These are phyloP conservation scores for Gastroboletus turbinatus DNA, from an alignment of 1,284 basidiomycete species.

Conservation along the genomic window DNA sequence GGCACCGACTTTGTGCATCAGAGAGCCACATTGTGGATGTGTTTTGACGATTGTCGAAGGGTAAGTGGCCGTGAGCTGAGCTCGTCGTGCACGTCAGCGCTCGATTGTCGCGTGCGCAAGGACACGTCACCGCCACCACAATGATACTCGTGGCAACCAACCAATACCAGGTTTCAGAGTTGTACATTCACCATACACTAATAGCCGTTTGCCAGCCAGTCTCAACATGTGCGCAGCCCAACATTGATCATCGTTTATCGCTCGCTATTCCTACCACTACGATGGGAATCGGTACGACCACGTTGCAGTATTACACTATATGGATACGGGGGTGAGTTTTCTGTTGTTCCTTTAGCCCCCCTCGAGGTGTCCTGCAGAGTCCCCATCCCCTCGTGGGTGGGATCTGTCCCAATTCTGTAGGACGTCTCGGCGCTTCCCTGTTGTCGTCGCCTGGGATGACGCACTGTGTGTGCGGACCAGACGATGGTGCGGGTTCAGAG, in stretches of 20 bases:
- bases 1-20: slow-evolving; percentile 59
- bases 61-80: background rate
- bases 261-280: too few species aligned
- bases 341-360: background rate
- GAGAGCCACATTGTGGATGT: slow-evolving; percentile 61
- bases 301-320: too few species aligned
- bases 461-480: slow-evolving; percentile 10
- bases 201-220: background rate
- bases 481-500: background rate
- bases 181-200: too few species aligned
- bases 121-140: slow-evolving; percentile 31
- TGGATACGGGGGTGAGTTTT: too few species aligned
- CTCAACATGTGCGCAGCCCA: background rate
- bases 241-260: too few species aligned
- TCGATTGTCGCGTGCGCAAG: slow-evolving; percentile 10
- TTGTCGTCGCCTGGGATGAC: slow-evolving; percentile 13
- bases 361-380: slow-evolving; percentile 10
- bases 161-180: too few species aligned
- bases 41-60: slow-evolving; percentile 12
- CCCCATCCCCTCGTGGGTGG: background rate
- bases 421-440: slow-evolving; percentile 32
- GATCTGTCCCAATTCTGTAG: slow-evolving; percentile 14
- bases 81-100: background rate
- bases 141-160: background rate
- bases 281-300: too few species aligned